Percentiles rank a stretch among this genome's conserved stretches.
These are phyloP conservation scores for Chrysoporthe puriensis DNA, from an alignment of 2,329 filamentous ascomycete species.

Conservation along the genomic window DNA sequence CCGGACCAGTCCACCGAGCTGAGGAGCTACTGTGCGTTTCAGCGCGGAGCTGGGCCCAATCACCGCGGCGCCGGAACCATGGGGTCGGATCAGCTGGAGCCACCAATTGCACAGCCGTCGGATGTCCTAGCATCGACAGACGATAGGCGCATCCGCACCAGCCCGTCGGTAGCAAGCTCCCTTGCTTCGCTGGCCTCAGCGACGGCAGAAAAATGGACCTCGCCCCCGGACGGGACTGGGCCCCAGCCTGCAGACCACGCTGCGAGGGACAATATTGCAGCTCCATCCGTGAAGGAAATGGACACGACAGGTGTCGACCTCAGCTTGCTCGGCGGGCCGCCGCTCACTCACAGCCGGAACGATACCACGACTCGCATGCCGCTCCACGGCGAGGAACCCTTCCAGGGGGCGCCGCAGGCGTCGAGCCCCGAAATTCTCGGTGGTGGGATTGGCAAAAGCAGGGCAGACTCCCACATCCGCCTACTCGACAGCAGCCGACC, in stretches of 20 bases:
- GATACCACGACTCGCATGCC: conserved; percentile 22
- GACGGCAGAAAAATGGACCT: conserved; percentile 16
- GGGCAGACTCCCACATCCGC: conserved; percentile 19
- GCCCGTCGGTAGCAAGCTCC: conserved; percentile 17
- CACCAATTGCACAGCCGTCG: neutral
- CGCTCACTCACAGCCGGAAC: conserved; percentile 14
- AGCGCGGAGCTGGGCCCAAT: conserved; percentile 1
- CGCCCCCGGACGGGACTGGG: conserved; percentile 17
- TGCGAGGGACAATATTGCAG: conserved; percentile 1
- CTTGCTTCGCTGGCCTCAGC: neutral
- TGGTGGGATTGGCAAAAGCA: neutral
- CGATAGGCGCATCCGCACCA: conserved; percentile 9
- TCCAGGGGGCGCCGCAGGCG: conserved; percentile 9
- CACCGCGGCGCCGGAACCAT: neutral
- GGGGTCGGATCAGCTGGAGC: neutral
- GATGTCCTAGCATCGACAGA: neutral
- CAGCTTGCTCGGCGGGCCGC: conserved; percentile 16
- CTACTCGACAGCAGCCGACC: conserved; percentile 11
- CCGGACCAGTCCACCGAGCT: neutral
- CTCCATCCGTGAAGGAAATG: conserved; percentile 12
- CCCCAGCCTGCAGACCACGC: conserved; percentile 11
- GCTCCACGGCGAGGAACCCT: conserved; percentile 24
- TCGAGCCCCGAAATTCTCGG: conserved; percentile 10
- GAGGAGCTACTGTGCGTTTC: neutral
- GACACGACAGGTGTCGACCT: conserved; percentile 18